Base-by-base conservation (phyloP, 2,329 filamentous ascomycete genomes). In the Thielaviopsis cerberus region DNA sequence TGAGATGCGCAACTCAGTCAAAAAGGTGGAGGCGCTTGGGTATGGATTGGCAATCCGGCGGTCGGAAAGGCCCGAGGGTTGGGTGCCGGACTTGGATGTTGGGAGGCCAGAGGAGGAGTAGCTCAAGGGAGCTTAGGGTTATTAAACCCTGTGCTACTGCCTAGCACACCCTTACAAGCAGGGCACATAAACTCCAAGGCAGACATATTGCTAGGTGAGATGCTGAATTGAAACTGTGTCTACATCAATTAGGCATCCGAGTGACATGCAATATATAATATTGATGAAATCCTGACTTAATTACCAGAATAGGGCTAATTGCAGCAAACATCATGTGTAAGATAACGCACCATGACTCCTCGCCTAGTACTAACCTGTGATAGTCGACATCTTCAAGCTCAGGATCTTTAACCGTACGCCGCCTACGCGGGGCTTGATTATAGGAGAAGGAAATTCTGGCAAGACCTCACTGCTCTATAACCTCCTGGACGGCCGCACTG, bases 31-130 rank as follows among this genome's bases (percentile, higher is more conserved):
- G 76, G 83, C 81, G 63, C 80, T 91, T 24, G 82, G 89, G 27
- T 98, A 97, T 69, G 88, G 89, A 3, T 80, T 96, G 63, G 81
- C 85, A 27, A 86, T 98, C 23, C 77, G 92, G 56, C 91, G 91
- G 0, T 86, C 84, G 56, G 92, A 98, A 74, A 74, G 89, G 62
- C 91, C 91, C 0, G 87, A 85, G 67, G 91, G 91, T 0, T 97
- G 91, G 91, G 79, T 92, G 67, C 91, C 90, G 3, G 90, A 95
- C 67, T 69, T 87, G 67, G 61, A 62, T 20, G 58, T 56, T 4
- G 56, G 56, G 6, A 45, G 37, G 13, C 51, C 41, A 7, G 45
- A 48, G 41, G 56, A n/a, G 15, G 54, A 55, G 3, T 30, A 53
- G 20, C 30, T 56, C 15, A 52, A 41, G 30, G 24, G 11, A 10